Conservation (phyloP, 1,284 basidiomycete species). For the Inonotus hispidus region DNA sequence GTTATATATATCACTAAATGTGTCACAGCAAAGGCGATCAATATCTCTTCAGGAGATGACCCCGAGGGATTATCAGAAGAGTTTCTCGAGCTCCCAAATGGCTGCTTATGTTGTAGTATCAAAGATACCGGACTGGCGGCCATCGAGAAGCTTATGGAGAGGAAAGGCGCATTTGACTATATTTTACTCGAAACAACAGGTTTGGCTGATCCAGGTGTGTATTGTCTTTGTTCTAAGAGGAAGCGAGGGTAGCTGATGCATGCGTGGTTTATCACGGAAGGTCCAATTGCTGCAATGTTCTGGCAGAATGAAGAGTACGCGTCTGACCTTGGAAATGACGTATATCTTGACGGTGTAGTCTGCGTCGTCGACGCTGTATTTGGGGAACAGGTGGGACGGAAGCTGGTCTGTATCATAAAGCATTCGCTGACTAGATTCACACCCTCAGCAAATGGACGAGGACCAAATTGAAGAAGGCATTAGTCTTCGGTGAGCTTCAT, state of each 20-base stretch:
- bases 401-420: background rate
- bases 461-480: constrained; percentile 69
- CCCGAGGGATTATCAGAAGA: constrained; percentile 64
- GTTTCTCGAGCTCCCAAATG: constrained; percentile 86
- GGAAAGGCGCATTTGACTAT: constrained; percentile 84
- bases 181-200: constrained; percentile 93
- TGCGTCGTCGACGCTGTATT: constrained; percentile 89
- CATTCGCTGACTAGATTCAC: constrained; percentile 16
- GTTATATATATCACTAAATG: constrained; percentile 25
- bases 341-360: constrained; percentile 82
- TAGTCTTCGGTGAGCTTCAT: constrained; percentile 57
- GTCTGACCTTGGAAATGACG: constrained; percentile 61
- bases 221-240: background rate
- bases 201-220: constrained; percentile 81
- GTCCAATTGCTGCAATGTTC: constrained; percentile 82
- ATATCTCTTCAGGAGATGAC: constrained; percentile 62
- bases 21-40: constrained; percentile 58
- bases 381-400: constrained; percentile 57
- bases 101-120: constrained; percentile 91
- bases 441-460: constrained; percentile 74
- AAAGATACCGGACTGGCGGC: constrained; percentile 88
- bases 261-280: constrained; percentile 38
- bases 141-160: constrained; percentile 82
- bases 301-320: constrained; percentile 92
- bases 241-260: constrained; percentile 10